Percentiles rank a stretch among this genome's conserved stretches.
These are phyloP conservation scores for Volvox africanus DNA, from an alignment of 139 green algal genomes.

Conservation along the genomic window DNA sequence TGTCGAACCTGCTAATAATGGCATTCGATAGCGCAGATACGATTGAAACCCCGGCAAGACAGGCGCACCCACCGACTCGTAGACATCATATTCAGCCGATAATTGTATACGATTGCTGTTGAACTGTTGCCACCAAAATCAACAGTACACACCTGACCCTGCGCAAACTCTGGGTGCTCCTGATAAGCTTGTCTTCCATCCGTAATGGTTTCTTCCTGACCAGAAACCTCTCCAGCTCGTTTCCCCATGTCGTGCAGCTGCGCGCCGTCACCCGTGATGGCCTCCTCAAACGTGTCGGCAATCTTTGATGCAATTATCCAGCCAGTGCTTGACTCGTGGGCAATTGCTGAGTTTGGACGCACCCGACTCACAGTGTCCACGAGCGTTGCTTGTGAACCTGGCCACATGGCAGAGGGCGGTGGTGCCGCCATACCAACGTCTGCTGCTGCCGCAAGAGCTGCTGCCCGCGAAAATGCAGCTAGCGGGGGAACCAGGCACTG, in stretches of 20 bases:
- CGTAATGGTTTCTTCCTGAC: background rate
- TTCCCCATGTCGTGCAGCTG: background rate
- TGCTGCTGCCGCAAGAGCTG: slow-evolving; percentile 18
- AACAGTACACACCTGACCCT: background rate
- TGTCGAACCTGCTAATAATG: too few relatives aligned
- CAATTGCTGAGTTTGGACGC: too few relatives aligned
- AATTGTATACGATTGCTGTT: too few relatives aligned
- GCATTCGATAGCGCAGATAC: too few relatives aligned
- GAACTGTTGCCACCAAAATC: too few relatives aligned
- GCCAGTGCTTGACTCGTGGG: too few relatives aligned
- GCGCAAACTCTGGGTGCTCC: background rate
- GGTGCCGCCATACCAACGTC: slow-evolving; percentile 2
- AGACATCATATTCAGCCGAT: too few relatives aligned
- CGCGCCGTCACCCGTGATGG: background rate
- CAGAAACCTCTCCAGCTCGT: background rate
- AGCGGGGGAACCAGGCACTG: background rate
- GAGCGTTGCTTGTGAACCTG: too few relatives aligned
- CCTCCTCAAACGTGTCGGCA: background rate
- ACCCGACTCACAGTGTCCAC: too few relatives aligned
- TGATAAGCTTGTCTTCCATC: background rate
- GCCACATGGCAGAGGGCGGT: background rate
- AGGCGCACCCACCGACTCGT: too few relatives aligned
- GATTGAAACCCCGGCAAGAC: too few relatives aligned
- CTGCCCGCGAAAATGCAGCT: slow-evolving; percentile 16
- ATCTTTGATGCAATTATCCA: too few relatives aligned